These are phyloP conservation scores for Eucalyptus curtisii DNA, from an alignment of 345 rosid species.

Conservation along the genomic window DNA sequence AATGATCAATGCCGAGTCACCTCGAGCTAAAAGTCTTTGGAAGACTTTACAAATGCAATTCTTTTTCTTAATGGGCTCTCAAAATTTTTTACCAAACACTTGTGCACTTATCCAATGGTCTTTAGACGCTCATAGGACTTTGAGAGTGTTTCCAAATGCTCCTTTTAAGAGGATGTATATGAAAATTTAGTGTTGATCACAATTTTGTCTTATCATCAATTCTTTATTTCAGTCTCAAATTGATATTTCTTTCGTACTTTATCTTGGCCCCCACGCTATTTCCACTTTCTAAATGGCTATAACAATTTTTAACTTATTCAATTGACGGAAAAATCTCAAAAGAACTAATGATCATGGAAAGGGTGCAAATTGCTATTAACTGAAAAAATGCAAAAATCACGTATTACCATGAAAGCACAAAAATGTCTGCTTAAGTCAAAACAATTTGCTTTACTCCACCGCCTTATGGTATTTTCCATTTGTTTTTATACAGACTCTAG, in stretches of 20 bases:
- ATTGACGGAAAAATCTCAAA: background rate
- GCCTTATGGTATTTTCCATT: background rate
- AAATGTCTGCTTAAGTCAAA: background rate
- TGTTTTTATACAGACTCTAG: background rate
- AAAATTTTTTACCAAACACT: background rate
- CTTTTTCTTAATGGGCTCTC: too few species aligned
- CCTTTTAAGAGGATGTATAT: too few species aligned
- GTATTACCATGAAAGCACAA: background rate
- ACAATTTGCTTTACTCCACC: background rate
- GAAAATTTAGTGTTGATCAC: too few species aligned
- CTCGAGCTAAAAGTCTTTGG: background rate
- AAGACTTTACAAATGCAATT: background rate
- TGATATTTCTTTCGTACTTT: background rate
- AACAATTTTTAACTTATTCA: background rate
- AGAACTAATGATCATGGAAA: background rate
- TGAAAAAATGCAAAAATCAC: background rate
- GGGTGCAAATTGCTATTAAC: background rate
- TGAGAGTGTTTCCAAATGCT: too few species aligned
- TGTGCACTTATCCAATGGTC: background rate
- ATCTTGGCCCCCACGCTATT: background rate
- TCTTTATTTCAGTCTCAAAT: too few species aligned
- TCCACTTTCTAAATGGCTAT: background rate
- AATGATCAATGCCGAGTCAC: background rate
- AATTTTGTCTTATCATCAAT: too few species aligned
- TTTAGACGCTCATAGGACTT: too few species aligned